Conservation (phyloP, 2,329 filamentous ascomycete species). For the Aspergillus clavatus region DNA sequence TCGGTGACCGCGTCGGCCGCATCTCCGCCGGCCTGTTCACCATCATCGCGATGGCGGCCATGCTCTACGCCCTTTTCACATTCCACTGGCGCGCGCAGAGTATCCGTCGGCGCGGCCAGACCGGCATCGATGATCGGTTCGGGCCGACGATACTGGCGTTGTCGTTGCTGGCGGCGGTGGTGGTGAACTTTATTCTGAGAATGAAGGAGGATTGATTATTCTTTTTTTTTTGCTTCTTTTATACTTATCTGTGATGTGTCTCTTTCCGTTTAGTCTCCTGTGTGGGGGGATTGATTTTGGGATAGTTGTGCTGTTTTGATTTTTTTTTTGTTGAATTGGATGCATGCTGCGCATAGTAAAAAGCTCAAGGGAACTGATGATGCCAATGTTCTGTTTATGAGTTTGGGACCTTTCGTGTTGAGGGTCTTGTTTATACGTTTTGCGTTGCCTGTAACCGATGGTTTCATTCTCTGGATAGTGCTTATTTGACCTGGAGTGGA, state of each 20-base stretch:
- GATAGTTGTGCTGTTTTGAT: too few species aligned
- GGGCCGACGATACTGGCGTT: conserved; percentile 87
- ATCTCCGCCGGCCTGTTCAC: conserved; percentile 94
- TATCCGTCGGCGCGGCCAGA: conserved; percentile 84
- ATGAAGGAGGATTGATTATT: conserved; percentile 24
- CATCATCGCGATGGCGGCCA: conserved; percentile 85
- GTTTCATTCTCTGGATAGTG: not conserved
- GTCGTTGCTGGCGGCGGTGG: conserved; percentile 78
- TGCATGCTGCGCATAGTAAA: not conserved
- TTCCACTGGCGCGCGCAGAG: conserved; percentile 97
- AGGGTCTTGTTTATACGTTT: not conserved
- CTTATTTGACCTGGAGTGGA: not conserved
- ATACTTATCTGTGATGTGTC: not conserved
- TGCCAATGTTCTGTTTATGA: not conserved
- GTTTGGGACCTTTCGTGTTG: not conserved
- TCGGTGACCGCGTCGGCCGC: conserved; percentile 88
- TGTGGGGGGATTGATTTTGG: not conserved
- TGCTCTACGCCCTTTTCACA: conserved; percentile 90
- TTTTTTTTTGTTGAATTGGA: too few species aligned
- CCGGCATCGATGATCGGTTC: conserved; percentile 93
- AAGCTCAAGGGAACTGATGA: not conserved
- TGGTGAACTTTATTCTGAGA: conserved; percentile 90
- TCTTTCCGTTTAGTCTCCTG: too few species aligned
- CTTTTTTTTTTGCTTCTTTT: not conserved
- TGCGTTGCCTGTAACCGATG: not conserved